A percentile compares a stretch with the other conserved stretches of the same genome.
Evolutionary conservation across 306 rosid genomes (phyloP).

Genomic region (Canavalia gladiata): DNA sequence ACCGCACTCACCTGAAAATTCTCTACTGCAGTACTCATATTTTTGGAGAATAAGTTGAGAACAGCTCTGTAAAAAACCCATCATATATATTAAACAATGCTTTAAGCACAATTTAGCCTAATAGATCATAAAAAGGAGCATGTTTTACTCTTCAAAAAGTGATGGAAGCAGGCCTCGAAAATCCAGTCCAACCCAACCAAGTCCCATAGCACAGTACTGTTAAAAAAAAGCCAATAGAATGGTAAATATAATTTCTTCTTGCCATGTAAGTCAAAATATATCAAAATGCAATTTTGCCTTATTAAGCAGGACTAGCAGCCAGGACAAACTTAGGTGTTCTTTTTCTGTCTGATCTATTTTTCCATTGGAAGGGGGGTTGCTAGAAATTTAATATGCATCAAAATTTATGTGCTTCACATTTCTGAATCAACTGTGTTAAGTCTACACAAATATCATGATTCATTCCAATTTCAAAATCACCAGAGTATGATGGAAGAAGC

Average conservation of each 20-base stretch:
- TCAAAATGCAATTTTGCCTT: slow-evolving; percentile 19
- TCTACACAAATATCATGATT: slow-evolving; percentile 5
- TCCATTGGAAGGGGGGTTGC: background rate
- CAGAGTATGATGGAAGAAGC: slow-evolving; percentile 43
- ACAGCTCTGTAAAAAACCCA: slow-evolving; percentile 80
- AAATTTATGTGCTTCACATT: slow-evolving; percentile 27
- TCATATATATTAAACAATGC: slow-evolving; percentile 37
- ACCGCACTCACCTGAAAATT: slow-evolving; percentile 86
- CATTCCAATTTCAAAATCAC: slow-evolving; percentile 41
- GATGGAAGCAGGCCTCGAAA: slow-evolving; percentile 96
- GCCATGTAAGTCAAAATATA: slow-evolving; percentile 12
- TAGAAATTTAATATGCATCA: slow-evolving; percentile 16
- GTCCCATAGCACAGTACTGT: slow-evolving; percentile 99
- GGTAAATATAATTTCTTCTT: slow-evolving; percentile 44
- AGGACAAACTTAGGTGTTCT: slow-evolving; percentile 17
- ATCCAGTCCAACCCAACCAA: slow-evolving; percentile 99
- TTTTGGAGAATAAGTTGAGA: slow-evolving; percentile 88
- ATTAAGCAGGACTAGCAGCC: slow-evolving; percentile 35
- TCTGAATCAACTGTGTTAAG: slow-evolving; percentile 29
- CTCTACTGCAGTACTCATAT: slow-evolving; percentile 90
- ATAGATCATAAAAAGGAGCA: slow-evolving; percentile 38
- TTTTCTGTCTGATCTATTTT: background rate
- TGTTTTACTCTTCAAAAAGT: slow-evolving; percentile 90
- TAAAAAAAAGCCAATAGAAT: slow-evolving; percentile 44
- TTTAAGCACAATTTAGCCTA: slow-evolving; percentile 1